Base-by-base conservation (phyloP, 1,284 basidiomycete species). In the Leucoagaricus sp. region DNA sequence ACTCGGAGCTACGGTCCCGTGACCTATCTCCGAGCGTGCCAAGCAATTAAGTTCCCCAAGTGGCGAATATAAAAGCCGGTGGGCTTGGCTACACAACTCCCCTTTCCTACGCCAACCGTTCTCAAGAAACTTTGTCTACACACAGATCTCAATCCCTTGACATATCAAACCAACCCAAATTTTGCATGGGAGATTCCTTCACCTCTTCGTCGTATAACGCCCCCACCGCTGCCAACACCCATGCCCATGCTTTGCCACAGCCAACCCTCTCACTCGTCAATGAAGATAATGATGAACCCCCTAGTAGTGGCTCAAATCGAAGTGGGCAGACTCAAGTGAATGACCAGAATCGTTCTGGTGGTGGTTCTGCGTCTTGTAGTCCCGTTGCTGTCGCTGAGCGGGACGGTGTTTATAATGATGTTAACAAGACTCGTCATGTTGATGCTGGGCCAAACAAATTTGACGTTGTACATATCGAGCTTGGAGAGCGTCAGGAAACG, bases 211-310 rank as follows among this genome's bases (percentile, higher is more conserved):
- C 63, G 63, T 58, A 63, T 31, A 66, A 71, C 69, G 69, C 54
- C 45, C 26, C 28, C 38, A 19, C 55, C 41, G 48, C 17, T 29
- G 19, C 34, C 57, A 60, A 64, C 53, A 68, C 60, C 25, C 50
- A 55, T 34, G 19, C 48, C 55, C 64, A 61, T 57, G 63, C 62
- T 56, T 61, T 71, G 64, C 66, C 67, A 46, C 69, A 69, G 63
- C 67, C 70, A 65, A 60, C 69, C 61, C 59, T 64, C 53, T 59
- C 69, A 46, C 61, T 69, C 59, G 57, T 70, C 64, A 60, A 65
- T 58, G 74, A 75, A 56, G 74, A 75, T 56, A 72, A 74, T 49
- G 74, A 75, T 41, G 72, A 74, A 66, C 74, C 73, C 61, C 72
- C 74, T 72, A 73, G 72, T 75, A 73, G 70, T 72, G 67, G 70